Evolutionary conservation across 192 early-diverging fungal genomes (phyloP).

Genomic region (Cladochytrium replicatum): DNA sequence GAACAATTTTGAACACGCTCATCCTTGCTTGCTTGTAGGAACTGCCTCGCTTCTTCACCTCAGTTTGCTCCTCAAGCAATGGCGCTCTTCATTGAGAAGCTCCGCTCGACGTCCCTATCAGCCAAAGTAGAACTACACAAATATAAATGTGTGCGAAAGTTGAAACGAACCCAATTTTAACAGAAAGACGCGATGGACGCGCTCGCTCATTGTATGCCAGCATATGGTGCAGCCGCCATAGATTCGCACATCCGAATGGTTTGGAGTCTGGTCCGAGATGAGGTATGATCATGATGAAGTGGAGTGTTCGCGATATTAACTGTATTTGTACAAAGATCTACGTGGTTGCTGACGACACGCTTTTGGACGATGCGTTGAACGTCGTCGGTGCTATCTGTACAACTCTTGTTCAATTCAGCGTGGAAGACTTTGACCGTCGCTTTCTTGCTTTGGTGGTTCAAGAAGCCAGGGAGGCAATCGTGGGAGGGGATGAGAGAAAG

Average conservation of each 20-base stretch:
- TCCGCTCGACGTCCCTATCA: constrained; percentile 68
- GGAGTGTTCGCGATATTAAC: too few relatives aligned
- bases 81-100: constrained; percentile 84
- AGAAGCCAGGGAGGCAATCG: too few relatives aligned
- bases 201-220: constrained; percentile 62
- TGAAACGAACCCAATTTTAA: constrained; percentile 13
- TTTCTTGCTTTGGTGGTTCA: too few relatives aligned
- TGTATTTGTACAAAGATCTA: too few relatives aligned
- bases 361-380: too few relatives aligned
- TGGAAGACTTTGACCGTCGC: too few relatives aligned
- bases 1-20: neutral
- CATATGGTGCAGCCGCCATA: constrained; percentile 63
- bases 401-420: too few relatives aligned
- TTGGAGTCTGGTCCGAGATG: constrained; percentile 63
- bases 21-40: constrained; percentile 22
- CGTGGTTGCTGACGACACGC: too few relatives aligned
- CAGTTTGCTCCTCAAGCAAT: constrained; percentile 55
- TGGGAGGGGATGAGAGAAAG: too few relatives aligned
- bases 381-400: too few relatives aligned
- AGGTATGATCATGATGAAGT: constrained; percentile 39
- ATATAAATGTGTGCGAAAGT: constrained; percentile 3
- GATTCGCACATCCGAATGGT: constrained; percentile 58
- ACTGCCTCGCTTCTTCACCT: constrained; percentile 69
- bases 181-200: constrained; percentile 88
- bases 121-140: constrained; percentile 60